phyloP scores from a whole-genome alignment of 2,329 filamentous ascomycete genomes.

The Colletotrichum destructivum region DNA sequence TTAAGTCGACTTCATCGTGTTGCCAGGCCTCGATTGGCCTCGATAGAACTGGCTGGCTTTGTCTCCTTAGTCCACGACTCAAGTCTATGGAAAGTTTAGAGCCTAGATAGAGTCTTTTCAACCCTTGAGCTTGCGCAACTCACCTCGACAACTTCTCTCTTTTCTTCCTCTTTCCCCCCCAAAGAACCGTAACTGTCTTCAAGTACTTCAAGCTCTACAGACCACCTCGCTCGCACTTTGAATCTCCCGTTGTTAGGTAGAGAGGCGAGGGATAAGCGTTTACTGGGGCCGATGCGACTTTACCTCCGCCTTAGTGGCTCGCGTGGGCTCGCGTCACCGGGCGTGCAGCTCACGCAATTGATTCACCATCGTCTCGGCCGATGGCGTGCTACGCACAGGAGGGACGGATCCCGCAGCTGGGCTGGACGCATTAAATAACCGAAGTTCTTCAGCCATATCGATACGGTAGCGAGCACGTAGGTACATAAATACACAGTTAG shows the following conservation, averaged over 20 bases:
- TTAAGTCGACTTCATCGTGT: not conserved
- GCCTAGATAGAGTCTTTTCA: not conserved
- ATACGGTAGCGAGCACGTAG: too few species aligned
- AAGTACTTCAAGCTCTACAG: not conserved
- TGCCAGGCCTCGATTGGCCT: not conserved
- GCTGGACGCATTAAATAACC: too few species aligned
- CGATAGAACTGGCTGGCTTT: not conserved
- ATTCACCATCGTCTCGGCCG: conserved; percentile 33
- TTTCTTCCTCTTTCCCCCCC: not conserved
- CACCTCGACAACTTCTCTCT: too few species aligned
- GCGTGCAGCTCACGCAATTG: conserved; percentile 38
- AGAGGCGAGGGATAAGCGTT: not conserved
- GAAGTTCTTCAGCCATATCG: too few species aligned
- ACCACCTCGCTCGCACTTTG: not conserved
- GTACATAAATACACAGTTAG: too few species aligned
- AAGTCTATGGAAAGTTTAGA: not conserved
- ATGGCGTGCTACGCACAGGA: conserved; percentile 33
- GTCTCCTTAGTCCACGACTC: too few species aligned
- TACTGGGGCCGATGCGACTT: conserved; percentile 25
- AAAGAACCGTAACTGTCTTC: not conserved
- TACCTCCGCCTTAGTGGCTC: conserved; percentile 17
- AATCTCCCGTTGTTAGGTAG: not conserved
- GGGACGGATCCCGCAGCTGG: too few species aligned
- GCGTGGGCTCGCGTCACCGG: conserved; percentile 32
- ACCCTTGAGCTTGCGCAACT: not conserved